Base-by-base conservation (phyloP, 306 rosid species). In the Corylus americana region DNA sequence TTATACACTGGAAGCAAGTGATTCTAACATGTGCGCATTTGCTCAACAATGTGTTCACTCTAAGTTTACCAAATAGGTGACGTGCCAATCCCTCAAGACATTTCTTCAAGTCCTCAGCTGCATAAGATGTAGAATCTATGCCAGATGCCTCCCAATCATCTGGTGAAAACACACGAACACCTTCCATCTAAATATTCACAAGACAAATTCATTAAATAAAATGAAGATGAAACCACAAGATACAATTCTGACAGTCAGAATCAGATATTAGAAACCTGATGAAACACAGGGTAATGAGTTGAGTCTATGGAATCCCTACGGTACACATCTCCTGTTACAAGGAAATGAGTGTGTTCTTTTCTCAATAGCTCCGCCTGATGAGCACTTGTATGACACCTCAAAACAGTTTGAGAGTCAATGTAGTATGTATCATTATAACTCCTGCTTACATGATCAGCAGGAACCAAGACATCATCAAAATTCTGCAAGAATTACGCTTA, bases 251-350 rank as follows among this genome's bases (percentile, higher is more conserved):
- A 55, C 50, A 10, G 66, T 54, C 45, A 42, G 71, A 25, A 64
- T 49, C 75, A 50, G 54, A 70, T 69, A 49, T 55, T 47, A 39
- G 76, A 83, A 69, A 89, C 99, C 93, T 96, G 99, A 89, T 96
- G 99, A 84, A 96, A 96, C 49, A 91, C 96, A 18, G 94, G 99
- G 85, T 93, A 93, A 84, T 96, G 99, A 80, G 99, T 96, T 71
- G 98, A 93, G 83, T 96, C 99, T 44, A 96, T 96, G 80, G 99
- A 96, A 80, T 96, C 99, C 85, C 99, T 94, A 58, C 98, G 96
- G 77, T 91, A 96, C 63, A 93, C 99, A 88, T 96, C 98, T 75
- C 99, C 98, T 14, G 99, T 93, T 59, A 96, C 99, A 87, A 96
- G 99, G 85, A 96, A 96, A 74, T 93, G 94, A 48, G 92, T 90